Percentiles rank a stretch among this genome's conserved stretches.
Conservation (phyloP, 495 filamentous ascomycete genomes). For the Penicillium samsonianum region DNA sequence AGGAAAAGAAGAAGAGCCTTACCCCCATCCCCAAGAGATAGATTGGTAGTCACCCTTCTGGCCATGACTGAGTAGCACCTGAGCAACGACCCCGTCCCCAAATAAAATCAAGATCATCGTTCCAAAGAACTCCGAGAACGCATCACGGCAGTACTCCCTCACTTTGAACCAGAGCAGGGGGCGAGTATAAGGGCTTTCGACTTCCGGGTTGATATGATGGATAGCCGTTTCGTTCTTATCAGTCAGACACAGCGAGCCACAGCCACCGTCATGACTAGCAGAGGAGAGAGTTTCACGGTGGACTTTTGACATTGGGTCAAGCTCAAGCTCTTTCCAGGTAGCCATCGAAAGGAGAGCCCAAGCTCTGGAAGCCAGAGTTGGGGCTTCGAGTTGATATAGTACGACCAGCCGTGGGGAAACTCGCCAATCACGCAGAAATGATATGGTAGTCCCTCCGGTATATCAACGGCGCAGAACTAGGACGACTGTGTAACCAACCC, state of each 20-base stretch:
- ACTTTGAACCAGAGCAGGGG: slow-evolving; percentile 51
- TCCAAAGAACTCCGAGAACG: slow-evolving; percentile 65
- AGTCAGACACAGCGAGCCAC: slow-evolving; percentile 20
- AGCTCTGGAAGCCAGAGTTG: neutral
- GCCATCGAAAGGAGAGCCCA: slow-evolving; percentile 12
- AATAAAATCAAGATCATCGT: slow-evolving; percentile 65
- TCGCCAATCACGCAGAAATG: neutral
- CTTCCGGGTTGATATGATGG: slow-evolving; percentile 14
- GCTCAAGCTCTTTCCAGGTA: slow-evolving; percentile 10
- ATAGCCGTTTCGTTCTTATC: slow-evolving; percentile 22
- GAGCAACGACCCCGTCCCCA: slow-evolving; percentile 62
- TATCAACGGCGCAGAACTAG: slow-evolving; percentile 19
- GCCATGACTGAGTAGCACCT: slow-evolving; percentile 54
- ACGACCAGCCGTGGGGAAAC: slow-evolving; percentile 2
- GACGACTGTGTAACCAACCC: slow-evolving; percentile 24
- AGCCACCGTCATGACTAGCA: slow-evolving; percentile 19
- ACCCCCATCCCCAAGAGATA: slow-evolving; percentile 66
- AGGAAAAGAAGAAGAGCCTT: slow-evolving; percentile 22
- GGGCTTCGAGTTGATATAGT: slow-evolving; percentile 11
- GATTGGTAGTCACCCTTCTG: slow-evolving; percentile 59
- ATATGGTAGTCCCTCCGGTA: slow-evolving; percentile 11
- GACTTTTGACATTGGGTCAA: slow-evolving; percentile 22
- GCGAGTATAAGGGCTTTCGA: slow-evolving; percentile 12
- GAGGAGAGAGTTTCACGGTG: slow-evolving; percentile 18
- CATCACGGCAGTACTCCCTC: slow-evolving; percentile 50